A percentile compares a stretch with the other conserved stretches of the same genome.
phyloP scores from a whole-genome alignment of 139 green algal genomes.

The Asterochloris sp. region DNA sequence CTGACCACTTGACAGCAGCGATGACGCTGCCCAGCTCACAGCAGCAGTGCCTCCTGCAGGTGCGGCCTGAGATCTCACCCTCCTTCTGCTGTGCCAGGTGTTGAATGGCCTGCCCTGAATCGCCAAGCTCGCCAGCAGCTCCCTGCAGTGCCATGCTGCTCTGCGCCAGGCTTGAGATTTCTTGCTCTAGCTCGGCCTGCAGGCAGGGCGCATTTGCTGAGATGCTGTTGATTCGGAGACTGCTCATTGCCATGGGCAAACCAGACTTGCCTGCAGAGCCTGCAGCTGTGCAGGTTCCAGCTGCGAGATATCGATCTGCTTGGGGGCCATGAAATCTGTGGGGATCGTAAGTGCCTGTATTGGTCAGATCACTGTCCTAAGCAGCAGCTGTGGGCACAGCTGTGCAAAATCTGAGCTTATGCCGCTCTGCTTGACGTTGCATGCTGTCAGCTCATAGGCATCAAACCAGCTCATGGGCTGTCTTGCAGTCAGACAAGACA shows the following conservation, averaged over 20 bases:
- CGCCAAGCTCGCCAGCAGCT: slow-evolving; percentile 47
- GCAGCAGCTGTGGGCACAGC: no score
- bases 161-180: slow-evolving; percentile 41
- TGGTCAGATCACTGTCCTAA: no score
- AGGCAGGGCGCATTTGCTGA: slow-evolving; percentile 1
- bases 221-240: no score
- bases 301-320: slow-evolving; percentile 10
- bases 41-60: not conserved
- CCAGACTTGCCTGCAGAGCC: not conserved
- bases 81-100: slow-evolving; percentile 47
- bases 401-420: no score
- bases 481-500: no score
- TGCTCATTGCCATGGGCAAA: no score
- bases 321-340: not conserved
- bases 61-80: slow-evolving; percentile 21
- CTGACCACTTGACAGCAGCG: no score
- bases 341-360: no score
- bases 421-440: no score
- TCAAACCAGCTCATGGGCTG: no score
- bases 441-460: no score
- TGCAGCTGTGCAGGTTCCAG: slow-evolving; percentile 10
- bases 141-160: slow-evolving; percentile 42
- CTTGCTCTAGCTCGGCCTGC: slow-evolving; percentile 37
- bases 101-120: slow-evolving; percentile 44
- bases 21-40: not conserved